Conservation (phyloP, 2,329 filamentous ascomycete species). For the Apiospora arundinis region DNA sequence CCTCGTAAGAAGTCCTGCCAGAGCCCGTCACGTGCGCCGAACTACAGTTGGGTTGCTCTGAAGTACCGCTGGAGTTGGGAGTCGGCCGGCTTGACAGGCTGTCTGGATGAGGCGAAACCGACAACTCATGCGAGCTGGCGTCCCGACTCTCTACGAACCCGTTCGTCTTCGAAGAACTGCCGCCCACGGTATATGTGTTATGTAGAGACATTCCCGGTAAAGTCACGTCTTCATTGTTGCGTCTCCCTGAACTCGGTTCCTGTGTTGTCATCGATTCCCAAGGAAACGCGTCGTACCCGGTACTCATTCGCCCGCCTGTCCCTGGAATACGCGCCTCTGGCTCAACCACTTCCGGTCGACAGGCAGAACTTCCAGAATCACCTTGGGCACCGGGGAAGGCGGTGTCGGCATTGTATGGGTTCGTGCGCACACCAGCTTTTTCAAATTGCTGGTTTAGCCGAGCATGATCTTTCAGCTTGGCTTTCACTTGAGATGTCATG, state of each 20-base stretch:
- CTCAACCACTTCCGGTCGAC: not conserved
- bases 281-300: not conserved
- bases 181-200: not conserved
- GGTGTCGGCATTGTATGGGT: not conserved
- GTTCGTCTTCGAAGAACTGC: slow-evolving; percentile 15
- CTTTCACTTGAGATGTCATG: slow-evolving; percentile 13
- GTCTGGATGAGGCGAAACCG: slow-evolving; percentile 55
- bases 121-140: slow-evolving; percentile 53
- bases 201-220: slow-evolving; percentile 28
- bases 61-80: slow-evolving; percentile 62
- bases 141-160: slow-evolving; percentile 51
- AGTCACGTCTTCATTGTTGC: slow-evolving; percentile 23
- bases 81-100: slow-evolving; percentile 61
- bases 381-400: not conserved
- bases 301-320: not conserved
- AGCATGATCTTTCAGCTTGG: slow-evolving; percentile 7
- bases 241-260: not conserved
- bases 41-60: slow-evolving; percentile 46
- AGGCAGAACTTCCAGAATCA: not conserved
- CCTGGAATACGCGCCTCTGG: not conserved
- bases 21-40: slow-evolving; percentile 44
- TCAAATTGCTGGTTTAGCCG: slow-evolving; percentile 12
- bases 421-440: not conserved
- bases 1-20: slow-evolving; percentile 54
- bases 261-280: not conserved